Conservation (phyloP, 108 stramenopile species). For the Nitzschia sp. region DNA sequence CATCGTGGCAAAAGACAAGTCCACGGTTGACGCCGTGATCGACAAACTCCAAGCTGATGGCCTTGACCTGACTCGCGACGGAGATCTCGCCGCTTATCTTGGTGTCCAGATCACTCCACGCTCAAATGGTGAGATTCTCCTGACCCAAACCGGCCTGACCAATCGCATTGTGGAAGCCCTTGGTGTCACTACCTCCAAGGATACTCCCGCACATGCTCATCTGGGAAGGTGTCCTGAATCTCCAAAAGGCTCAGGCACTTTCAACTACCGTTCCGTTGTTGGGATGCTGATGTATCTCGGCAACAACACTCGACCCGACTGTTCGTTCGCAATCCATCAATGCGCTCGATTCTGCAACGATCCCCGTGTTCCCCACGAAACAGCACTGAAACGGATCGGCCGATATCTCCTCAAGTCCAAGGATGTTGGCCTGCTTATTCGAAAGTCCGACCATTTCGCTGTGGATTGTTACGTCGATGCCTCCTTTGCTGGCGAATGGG, state of each 20-base stretch:
- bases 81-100: conserved; percentile 44
- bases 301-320: conserved; percentile 35
- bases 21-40: conserved; percentile 21
- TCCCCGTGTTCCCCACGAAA: conserved; percentile 39
- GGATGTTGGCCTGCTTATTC: conserved; percentile 33
- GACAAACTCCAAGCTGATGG: conserved; percentile 8
- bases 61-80: conserved; percentile 39
- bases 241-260: not conserved
- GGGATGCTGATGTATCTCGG: conserved; percentile 41
- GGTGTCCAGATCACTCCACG: conserved; percentile 36
- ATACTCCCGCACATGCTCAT: not conserved
- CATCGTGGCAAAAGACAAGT: conserved; percentile 21
- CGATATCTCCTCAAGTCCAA: conserved; percentile 38
- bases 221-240: not conserved
- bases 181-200: not conserved
- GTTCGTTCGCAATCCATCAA: conserved; percentile 41
- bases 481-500: conserved; percentile 50
- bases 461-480: conserved; percentile 48
- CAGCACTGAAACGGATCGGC: conserved; percentile 40
- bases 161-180: conserved; percentile 12
- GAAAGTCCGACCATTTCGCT: conserved; percentile 15
- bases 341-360: conserved; percentile 32
- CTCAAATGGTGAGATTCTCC: conserved; percentile 9
- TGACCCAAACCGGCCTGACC: conserved; percentile 29
- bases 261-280: conserved; percentile 22